Conservation (phyloP, 2,329 filamentous ascomycete genomes). For the Geosmithia flava region DNA sequence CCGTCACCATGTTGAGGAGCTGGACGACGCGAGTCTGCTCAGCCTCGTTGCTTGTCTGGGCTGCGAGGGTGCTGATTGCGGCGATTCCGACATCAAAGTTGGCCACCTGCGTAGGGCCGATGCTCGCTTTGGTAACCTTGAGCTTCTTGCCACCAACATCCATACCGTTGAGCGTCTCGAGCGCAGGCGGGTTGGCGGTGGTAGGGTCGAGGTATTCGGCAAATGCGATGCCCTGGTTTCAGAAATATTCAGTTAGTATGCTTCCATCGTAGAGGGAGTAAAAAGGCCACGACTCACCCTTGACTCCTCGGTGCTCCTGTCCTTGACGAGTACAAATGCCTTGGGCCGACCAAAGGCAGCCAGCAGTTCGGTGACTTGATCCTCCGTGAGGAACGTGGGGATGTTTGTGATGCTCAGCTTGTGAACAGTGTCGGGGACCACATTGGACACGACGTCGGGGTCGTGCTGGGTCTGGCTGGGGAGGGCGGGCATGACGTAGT, state of each 20-base stretch:
- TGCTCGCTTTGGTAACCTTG: slow-evolving; percentile 78
- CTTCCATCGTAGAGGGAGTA: not conserved
- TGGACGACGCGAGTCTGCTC: slow-evolving; percentile 80
- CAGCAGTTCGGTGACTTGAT: slow-evolving; percentile 82
- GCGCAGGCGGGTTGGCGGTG: slow-evolving; percentile 63
- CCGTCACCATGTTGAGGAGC: slow-evolving; percentile 95
- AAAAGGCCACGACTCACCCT: slow-evolving; percentile 45
- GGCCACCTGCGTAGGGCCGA: slow-evolving; percentile 84
- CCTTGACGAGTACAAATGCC: slow-evolving; percentile 82
- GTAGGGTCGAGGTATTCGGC: slow-evolving; percentile 79
- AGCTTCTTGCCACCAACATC: slow-evolving; percentile 79
- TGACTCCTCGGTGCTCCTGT: slow-evolving; percentile 73
- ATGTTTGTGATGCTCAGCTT: slow-evolving; percentile 93
- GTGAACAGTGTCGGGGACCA: slow-evolving; percentile 84
- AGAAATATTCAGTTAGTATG: slow-evolving; percentile 6
- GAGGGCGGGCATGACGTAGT: slow-evolving; percentile 85
- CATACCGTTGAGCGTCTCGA: slow-evolving; percentile 88
- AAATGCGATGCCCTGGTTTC: slow-evolving; percentile 76
- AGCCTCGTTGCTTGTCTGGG: slow-evolving; percentile 66
- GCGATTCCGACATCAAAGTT: slow-evolving; percentile 93
- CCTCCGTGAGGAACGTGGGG: slow-evolving; percentile 75
- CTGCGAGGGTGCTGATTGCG: slow-evolving; percentile 94
- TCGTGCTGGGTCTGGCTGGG: slow-evolving; percentile 63
- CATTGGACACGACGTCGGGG: slow-evolving; percentile 62
- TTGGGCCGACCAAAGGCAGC: slow-evolving; percentile 88